Evolutionary conservation across 352 stramenopile species (phyloP).

Genomic region (Globisporangium sylvaticum): DNA sequence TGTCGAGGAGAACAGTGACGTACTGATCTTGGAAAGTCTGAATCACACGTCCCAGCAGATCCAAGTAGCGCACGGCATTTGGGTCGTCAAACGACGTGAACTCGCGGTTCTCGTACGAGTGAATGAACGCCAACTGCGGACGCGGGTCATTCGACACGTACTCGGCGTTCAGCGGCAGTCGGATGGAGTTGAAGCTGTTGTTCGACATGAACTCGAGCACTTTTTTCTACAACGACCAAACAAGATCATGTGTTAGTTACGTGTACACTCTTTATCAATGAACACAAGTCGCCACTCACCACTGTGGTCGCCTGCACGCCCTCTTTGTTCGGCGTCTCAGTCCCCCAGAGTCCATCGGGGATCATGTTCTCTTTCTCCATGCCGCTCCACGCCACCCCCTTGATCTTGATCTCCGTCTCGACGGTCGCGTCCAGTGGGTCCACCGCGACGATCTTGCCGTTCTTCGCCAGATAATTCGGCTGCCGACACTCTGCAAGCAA

Average conservation of each 20-base stretch:
- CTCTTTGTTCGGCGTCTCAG: conserved; percentile 22
- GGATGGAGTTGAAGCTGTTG: conserved; percentile 65
- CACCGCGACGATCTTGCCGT: conserved; percentile 51
- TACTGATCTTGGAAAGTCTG: conserved; percentile 48
- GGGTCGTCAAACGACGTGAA: conserved; percentile 41
- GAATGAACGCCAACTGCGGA: conserved; percentile 51
- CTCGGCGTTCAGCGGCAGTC: conserved; percentile 50
- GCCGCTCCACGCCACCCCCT: conserved; percentile 56
- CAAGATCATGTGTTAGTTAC: background rate
- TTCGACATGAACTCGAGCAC: conserved; percentile 47
- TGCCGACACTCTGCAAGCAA: conserved; percentile 42
- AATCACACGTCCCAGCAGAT: conserved; percentile 51
- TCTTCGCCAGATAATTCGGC: conserved; percentile 54
- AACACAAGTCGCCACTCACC: too few relatives aligned
- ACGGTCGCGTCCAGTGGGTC: conserved; percentile 33
- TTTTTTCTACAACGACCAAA: conserved; percentile 22
- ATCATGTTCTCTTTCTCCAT: conserved; percentile 77
- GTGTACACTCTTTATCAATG: too few relatives aligned
- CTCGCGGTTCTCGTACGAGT: conserved; percentile 61
- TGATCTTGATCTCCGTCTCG: conserved; percentile 56
- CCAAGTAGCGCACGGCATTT: conserved; percentile 48
- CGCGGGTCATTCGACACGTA: conserved; percentile 36
- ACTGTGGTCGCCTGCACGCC: conserved; percentile 46
- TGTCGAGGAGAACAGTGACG: conserved; percentile 54
- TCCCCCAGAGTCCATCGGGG: conserved; percentile 51